Base-by-base conservation (phyloP, 352 stramenopile species). In the Phytophthora vignae region DNA sequence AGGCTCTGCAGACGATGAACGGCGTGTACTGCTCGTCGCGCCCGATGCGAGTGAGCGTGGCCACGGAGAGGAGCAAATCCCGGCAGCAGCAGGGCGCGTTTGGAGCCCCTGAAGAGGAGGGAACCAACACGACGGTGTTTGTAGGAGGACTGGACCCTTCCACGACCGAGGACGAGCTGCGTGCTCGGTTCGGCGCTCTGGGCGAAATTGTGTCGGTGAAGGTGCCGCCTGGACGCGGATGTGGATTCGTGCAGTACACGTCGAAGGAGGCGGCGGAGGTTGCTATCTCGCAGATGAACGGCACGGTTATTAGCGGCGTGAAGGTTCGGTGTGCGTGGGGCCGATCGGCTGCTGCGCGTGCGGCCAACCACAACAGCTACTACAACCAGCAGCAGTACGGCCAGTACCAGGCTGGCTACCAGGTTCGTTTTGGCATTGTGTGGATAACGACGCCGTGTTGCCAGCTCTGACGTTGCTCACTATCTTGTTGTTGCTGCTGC, bases 261-360 rank as follows among this genome's bases (percentile, higher is more conserved):
- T 80, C 77, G 3, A 95, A 94, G 54, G 88, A 95, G 15, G 78
- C 90, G 31, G 93, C 93, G 2, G 89, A 97, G 58, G 77, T 84
- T 44, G 92, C 92, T 14, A 98, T 98, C 69, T 74, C 77, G 49
- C 93, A 96, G 67, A 93, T 98, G 85, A 96, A 97, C 62, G 93
- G 93, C 40, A 82, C 82, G 8, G 82, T 91, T 38, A 82, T 98
- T 62, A 84, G 78, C 54, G 78, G 84, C 31, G 86, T 87, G 25
- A 95, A 95, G 68, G 84, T 98, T 48, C 89, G 93, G 21, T 95
- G 95, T 64, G 91, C 88, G 4, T 98, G 93, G 93, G 93, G 93
- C 2, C 80, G 88, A 53, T 93, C 88, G n/a, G 85, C 87, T 5
- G 88, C 83, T 15, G 87, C 81, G 17, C 84, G 86, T 27, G 80